Base-by-base conservation (phyloP, 2,329 filamentous ascomycete genomes). In the Fusarium clavum region DNA sequence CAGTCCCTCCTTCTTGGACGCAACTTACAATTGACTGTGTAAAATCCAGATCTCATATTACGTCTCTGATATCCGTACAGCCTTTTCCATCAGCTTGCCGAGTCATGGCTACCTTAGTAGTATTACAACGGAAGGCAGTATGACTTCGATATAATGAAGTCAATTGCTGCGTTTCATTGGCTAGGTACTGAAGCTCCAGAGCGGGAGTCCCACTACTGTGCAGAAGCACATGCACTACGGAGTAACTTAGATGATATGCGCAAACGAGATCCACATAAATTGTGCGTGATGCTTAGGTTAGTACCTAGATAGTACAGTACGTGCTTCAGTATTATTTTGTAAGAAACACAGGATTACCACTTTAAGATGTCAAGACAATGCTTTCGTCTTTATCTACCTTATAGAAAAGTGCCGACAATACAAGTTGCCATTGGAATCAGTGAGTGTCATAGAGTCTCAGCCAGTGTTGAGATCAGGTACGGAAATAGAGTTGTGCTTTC, bases 161-260 rank as follows among this genome's bases (percentile, higher is more conserved):
- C 34, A 34, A 40, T 25, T 22, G 10, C 38, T 14, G 16, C 24
- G 24, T 64, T 43, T 61, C n/a, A 71, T 71, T 71, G 68, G 59
- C 8, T 41, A 20, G 20, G 20, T 20, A 11, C 44, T 16, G 47
- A 13, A 54, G 47, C 55, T 55, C 59, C 64, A 71, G 64, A 52
- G 52, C 64, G 64, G 68, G 59, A 69, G 51, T 57, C 55, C 68
- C 68, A 63, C 64, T 57, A 55, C 55, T 57, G 58, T 69, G 65
- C 67, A 71, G 59, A 29, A 38, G 43, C 24, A 22, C 27, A 32
- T 32, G 46, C 27, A 27, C 18, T 38, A 20, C 20, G 20, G 20
- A 20, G 20, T 20, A 38, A 38, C 18, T 38, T 38, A 12, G 13
- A 27, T 52, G 32, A 53, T n/a, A 53, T 41, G 49, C 24, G 18